Conservation (phyloP, 2,329 filamentous ascomycete genomes). For the Talaromyces sp. region DNA sequence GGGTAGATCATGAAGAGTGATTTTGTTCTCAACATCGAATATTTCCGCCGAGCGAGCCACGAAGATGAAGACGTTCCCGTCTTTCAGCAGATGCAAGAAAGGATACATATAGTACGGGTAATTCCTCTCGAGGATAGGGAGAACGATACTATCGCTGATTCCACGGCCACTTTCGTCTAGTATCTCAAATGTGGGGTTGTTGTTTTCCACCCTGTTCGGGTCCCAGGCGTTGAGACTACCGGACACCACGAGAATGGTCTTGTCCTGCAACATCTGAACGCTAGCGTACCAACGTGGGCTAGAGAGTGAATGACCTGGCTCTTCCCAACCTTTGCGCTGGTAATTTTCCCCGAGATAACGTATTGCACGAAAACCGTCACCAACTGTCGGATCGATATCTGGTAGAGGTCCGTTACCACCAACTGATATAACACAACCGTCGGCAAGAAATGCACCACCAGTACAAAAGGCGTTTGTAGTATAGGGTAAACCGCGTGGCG, state of each 20-base stretch:
- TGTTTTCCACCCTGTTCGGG: conserved; percentile 51
- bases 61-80: conserved; percentile 56
- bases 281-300: conserved; percentile 59
- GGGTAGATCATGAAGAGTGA: conserved; percentile 44
- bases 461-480: conserved; percentile 60
- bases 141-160: conserved; percentile 43
- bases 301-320: conserved; percentile 52
- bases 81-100: conserved; percentile 55
- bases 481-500: conserved; percentile 45
- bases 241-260: conserved; percentile 56
- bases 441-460: conserved; percentile 55
- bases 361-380: conserved; percentile 56
- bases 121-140: conserved; percentile 54
- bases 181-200: conserved; percentile 61
- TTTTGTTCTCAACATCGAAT: conserved; percentile 48
- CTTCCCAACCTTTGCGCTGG: conserved; percentile 47
- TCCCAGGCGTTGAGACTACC: conserved; percentile 57
- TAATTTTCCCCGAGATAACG: conserved; percentile 51
- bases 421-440: conserved; percentile 52
- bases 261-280: conserved; percentile 55
- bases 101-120: conserved; percentile 64
- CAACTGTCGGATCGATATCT: conserved; percentile 55
- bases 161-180: conserved; percentile 47
- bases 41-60: conserved; percentile 53
- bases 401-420: conserved; percentile 56